Evolutionary conservation across 768 basidiomycete species (phyloP).

Genomic region (Amanita muscaria): DNA sequence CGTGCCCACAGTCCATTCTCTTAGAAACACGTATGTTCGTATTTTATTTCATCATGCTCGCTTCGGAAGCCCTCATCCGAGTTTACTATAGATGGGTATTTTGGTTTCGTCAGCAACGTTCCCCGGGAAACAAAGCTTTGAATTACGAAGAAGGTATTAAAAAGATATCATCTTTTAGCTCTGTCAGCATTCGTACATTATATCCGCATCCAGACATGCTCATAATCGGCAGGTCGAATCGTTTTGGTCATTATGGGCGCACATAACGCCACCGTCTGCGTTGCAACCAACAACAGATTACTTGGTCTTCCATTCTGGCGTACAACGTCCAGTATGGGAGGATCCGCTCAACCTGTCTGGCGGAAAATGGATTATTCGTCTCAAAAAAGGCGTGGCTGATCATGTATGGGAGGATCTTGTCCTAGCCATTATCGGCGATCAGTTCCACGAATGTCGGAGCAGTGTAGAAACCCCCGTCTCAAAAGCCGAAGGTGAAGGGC

Average conservation of each 20-base stretch:
- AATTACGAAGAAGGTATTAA: slow-evolving; percentile 96
- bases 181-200: slow-evolving; percentile 38
- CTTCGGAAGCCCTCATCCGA: slow-evolving; percentile 16
- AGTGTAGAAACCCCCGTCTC: slow-evolving; percentile 13
- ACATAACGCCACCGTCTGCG: slow-evolving; percentile 76
- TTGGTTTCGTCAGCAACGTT: slow-evolving; percentile 86
- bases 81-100: slow-evolving; percentile 73
- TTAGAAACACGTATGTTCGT: slow-evolving; percentile 87
- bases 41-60: slow-evolving; percentile 21
- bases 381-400: slow-evolving; percentile 86
- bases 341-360: slow-evolving; percentile 82
- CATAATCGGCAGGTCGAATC: slow-evolving; percentile 67
- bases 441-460: slow-evolving; percentile 64
- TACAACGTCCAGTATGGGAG: slow-evolving; percentile 93
- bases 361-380: slow-evolving; percentile 92
- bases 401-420: slow-evolving; percentile 88
- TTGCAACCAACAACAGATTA: slow-evolving; percentile 90
- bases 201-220: not conserved
- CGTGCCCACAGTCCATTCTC: slow-evolving; percentile 50
- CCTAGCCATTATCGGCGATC: slow-evolving; percentile 81
- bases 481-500: slow-evolving; percentile 25
- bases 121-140: slow-evolving; percentile 81
- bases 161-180: slow-evolving; percentile 83
- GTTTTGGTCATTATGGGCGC: slow-evolving; percentile 92
- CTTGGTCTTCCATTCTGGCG: slow-evolving; percentile 78